phyloP scores from a whole-genome alignment of 2,329 filamentous ascomycete species.

The Ceratocystis papillata region DNA sequence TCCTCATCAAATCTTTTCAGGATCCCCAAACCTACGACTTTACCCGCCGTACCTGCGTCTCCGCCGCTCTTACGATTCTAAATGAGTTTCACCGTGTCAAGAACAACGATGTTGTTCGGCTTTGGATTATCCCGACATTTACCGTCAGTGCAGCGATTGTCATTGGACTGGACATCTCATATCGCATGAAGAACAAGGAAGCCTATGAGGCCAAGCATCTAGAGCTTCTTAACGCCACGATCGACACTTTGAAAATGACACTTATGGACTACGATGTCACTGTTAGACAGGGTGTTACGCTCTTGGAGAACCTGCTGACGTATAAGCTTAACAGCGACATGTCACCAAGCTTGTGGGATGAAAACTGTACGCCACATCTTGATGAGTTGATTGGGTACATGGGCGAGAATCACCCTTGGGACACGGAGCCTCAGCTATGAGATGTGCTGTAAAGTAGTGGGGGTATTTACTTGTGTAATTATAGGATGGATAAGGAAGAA shows the following conservation, averaged over 20 bases:
- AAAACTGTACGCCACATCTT: neutral
- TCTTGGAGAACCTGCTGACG: conserved; percentile 12
- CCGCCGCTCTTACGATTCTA: conserved; percentile 20
- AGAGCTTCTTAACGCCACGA: conserved; percentile 16
- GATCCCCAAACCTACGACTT: conserved; percentile 21
- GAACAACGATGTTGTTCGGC: conserved; percentile 19
- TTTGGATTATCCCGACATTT: conserved; percentile 24
- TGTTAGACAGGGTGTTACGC: conserved; percentile 8
- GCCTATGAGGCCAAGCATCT: conserved; percentile 12
- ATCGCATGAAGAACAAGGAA: conserved; percentile 19
- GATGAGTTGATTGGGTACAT: conserved; percentile 4
- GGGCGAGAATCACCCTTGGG: neutral
- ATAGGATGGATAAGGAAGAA: neutral
- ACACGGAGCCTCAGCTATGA: neutral
- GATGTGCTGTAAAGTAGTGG: neutral
- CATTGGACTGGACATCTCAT: conserved; percentile 22
- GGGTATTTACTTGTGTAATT: neutral
- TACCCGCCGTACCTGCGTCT: conserved; percentile 22
- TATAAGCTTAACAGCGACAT: neutral
- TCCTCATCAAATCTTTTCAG: conserved; percentile 23
- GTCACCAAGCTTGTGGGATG: conserved; percentile 5
- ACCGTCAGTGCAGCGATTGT: conserved; percentile 23
- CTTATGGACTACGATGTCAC: conserved; percentile 15
- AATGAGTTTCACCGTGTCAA: conserved; percentile 23
- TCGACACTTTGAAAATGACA: conserved; percentile 11